These are phyloP conservation scores for Withania somnifera DNA, from an alignment of 305 asterid genomes.

Conservation along the genomic window DNA sequence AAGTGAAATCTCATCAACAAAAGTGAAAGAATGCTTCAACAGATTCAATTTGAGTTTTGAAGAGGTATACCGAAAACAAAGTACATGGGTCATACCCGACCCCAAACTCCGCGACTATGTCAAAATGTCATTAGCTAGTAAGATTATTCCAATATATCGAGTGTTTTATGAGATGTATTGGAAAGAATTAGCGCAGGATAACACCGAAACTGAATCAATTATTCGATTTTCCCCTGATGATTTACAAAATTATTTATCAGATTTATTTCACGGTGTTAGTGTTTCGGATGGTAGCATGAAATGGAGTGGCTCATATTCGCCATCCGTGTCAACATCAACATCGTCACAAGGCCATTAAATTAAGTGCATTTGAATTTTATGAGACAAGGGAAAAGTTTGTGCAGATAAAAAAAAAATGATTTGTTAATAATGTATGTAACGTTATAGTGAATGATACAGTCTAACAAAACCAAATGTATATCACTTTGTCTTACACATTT, in stretches of 20 bases:
- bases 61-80: slow-evolving; percentile 43
- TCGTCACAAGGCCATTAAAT: not conserved
- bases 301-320: slow-evolving; percentile 11
- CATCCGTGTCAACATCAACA: not conserved
- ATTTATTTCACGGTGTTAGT: slow-evolving; percentile 23
- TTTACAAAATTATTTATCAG: slow-evolving; percentile 53
- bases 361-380: not conserved
- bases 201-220: slow-evolving; percentile 11
- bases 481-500: not conserved
- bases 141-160: slow-evolving; percentile 32
- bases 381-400: not conserved
- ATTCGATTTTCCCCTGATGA: slow-evolving; percentile 62
- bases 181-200: slow-evolving; percentile 11
- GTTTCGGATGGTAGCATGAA: slow-evolving; percentile 9
- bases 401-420: not conserved
- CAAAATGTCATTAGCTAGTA: slow-evolving; percentile 25
- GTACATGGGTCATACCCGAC: slow-evolving; percentile 70
- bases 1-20: slow-evolving; percentile 24
- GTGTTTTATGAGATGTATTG: slow-evolving; percentile 17
- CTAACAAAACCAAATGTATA: not conserved
- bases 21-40: slow-evolving; percentile 24
- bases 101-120: slow-evolving; percentile 33
- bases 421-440: not conserved
- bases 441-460: not conserved
- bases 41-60: slow-evolving; percentile 43